Evolutionary conservation across 2,329 filamentous ascomycete genomes (phyloP).

Genomic region (Stemphylium vesicarium): DNA sequence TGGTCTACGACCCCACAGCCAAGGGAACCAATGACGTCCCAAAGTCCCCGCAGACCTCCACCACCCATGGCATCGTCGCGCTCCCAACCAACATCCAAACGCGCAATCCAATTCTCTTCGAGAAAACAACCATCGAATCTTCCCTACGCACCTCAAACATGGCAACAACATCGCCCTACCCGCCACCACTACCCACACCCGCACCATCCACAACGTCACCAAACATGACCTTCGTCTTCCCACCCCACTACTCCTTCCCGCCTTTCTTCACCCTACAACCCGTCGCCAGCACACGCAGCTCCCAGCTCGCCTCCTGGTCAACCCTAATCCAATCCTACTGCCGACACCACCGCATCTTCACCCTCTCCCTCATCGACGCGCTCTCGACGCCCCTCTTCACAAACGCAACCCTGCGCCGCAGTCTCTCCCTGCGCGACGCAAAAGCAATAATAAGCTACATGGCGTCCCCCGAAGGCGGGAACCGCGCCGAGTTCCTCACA

Average conservation of each 20-base stretch:
- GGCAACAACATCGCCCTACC: slow-evolving; percentile 19
- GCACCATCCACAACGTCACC: slow-evolving; percentile 11
- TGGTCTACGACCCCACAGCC: background rate
- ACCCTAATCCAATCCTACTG: slow-evolving; percentile 83
- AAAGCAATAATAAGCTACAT: slow-evolving; percentile 64
- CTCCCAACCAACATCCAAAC: background rate
- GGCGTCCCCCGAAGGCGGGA: slow-evolving; percentile 58
- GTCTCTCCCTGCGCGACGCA: slow-evolving; percentile 60
- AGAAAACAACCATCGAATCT: background rate
- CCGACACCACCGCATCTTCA: slow-evolving; percentile 76
- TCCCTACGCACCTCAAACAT: slow-evolving; percentile 2
- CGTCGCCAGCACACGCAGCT: slow-evolving; percentile 73
- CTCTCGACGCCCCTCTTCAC: slow-evolving; percentile 63
- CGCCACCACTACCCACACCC: slow-evolving; percentile 13
- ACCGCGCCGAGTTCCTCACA: slow-evolving; percentile 69
- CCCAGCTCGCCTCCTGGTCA: slow-evolving; percentile 86
- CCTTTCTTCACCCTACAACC: slow-evolving; percentile 86
- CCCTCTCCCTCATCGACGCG: slow-evolving; percentile 69
- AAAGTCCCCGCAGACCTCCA: slow-evolving; percentile 24
- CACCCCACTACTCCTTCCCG: slow-evolving; percentile 72
- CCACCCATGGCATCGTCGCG: background rate
- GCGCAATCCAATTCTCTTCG: background rate
- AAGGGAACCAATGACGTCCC: slow-evolving; percentile 26
- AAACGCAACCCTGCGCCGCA: slow-evolving; percentile 53
- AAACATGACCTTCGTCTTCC: slow-evolving; percentile 48